These are phyloP conservation scores for Monosporozyma aquatica DNA, from an alignment of 805 yeast species.

Conservation along the genomic window DNA sequence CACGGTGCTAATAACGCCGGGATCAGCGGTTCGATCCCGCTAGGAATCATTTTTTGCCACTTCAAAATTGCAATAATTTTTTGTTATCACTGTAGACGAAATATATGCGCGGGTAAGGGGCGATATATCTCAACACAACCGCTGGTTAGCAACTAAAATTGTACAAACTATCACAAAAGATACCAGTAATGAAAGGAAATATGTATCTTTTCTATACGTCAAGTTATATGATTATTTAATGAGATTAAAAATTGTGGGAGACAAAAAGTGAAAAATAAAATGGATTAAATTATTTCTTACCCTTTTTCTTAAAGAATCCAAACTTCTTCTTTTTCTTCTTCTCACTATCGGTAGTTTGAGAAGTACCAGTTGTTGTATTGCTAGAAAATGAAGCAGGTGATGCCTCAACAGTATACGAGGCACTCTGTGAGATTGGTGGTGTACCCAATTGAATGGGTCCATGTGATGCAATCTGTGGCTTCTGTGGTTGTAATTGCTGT, in stretches of 20 bases:
- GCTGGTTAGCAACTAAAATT: too few relatives aligned
- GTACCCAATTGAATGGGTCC: conserved; percentile 5
- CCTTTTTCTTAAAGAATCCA: conserved; percentile 25
- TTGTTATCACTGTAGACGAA: too few relatives aligned
- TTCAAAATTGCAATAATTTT: too few relatives aligned
- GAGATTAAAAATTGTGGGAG: background rate
- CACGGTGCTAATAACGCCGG: conserved; percentile 10
- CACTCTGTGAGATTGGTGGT: conserved; percentile 14
- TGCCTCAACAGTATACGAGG: conserved; percentile 6
- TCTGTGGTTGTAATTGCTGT: conserved; percentile 3
- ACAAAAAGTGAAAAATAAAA: background rate
- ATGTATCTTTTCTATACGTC: too few relatives aligned
- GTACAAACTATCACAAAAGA: too few relatives aligned
- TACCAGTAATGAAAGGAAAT: too few relatives aligned
- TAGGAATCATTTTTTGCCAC: conserved; percentile 5
- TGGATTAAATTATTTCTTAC: conserved; percentile 13
- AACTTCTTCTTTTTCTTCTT: conserved; percentile 26
- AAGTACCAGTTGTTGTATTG: conserved; percentile 6
- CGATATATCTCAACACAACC: too few relatives aligned
- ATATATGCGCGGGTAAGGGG: too few relatives aligned
- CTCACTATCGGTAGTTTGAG: conserved; percentile 5
- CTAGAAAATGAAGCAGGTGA: conserved; percentile 3
- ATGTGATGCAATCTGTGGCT: conserved; percentile 6
- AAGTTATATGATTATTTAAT: too few relatives aligned
- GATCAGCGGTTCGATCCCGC: conserved; percentile 12